Base-by-base conservation (phyloP, 2,329 filamentous ascomycete genomes). In the Thelonectria blattea region DNA sequence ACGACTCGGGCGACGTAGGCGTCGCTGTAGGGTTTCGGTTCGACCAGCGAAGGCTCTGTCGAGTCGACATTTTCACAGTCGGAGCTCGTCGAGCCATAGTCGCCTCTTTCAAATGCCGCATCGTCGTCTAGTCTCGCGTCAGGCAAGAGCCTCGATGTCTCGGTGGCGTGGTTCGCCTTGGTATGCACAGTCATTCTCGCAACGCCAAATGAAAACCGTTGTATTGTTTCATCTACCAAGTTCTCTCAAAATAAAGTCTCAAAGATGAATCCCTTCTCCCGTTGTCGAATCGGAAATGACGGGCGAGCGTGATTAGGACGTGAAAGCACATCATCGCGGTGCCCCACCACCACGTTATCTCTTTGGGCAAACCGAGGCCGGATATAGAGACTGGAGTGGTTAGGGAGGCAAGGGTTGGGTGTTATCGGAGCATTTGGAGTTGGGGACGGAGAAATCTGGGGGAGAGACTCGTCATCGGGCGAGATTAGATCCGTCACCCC, bases 1-100 rank as follows among this genome's bases (percentile, higher is more conserved):
- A 67, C 63, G 17, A 65, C 63, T 32, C 61, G 52, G 2, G 63
- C 63, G 34, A 67, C 64, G 47, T 64, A 65, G 0, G 65, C 54
- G 34, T 62, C 52, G 22, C 63, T 65, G 46, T 65, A 65, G 2
- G 48, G n/a, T 22, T 63, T 64, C 9, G 52, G 22, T 24, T 62
- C 47, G 1, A 49, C 7, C 2, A 34, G 43, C 1, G 52, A 17
- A 3, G 52, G 1, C 10, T 45, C 58, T 12, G 20, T 11, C 24
- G 43, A 2, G 22, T 43, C 8, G 18, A 37, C 20, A 42, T 15
- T 56, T 45, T 65, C 65, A 20, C 56, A 58, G 20, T 62, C 63
- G 14, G 42, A 14, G 20, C 14, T 30, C 11, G 34, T 41, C 22
- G 62, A 51, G 18, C 58, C 61, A 22, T 64, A 62, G 12, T 20